Evolutionary conservation across 2,329 filamentous ascomycete genomes (phyloP), one percentile per base, ranked within the genome.

Genomic region (Colletotrichum sp.): DNA sequence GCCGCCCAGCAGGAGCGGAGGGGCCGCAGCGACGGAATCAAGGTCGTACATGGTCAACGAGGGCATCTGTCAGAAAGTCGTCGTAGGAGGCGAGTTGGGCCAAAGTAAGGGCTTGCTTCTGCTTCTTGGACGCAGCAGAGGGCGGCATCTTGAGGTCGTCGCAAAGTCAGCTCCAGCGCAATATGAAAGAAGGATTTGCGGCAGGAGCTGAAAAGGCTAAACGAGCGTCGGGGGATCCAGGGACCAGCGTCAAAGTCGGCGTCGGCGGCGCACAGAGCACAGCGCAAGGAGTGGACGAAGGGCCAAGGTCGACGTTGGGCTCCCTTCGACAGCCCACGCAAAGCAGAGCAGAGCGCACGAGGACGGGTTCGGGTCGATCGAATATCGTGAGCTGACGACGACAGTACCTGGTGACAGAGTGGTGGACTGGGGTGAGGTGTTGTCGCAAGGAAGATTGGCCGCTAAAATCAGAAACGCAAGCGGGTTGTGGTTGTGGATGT

Each of bases 1-100:
- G 52, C 48, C 24, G 34, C 30, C 65, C 48, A 48, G 36, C 32
- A 15, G 43, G 18, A 32, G 21, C 26, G 38, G 43, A 52, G 43
- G 43, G 43, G n/a, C 43, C 12, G 43, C 43, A 21, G 43, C 10
- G 43, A 52, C 43, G 43, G n/a, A n/a, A 34, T 15, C 28, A 26
- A 26, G 90, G 6, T 38, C 94, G 86, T 90, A 98, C 96, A 87
- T 96, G 95, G 85, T 99, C 97, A 76, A 99, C 93, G 69, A 99
- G 92, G 79, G 95, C 94, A 90, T 99, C 97, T 9, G 97, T 99
- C 77, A 98, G 89, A 78, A 98, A 93, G 85, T 99, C 97, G 86
- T 99, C 97, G 87, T 98, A 98, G 66, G 94, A 94, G 36, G 96
- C 94, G 81, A 99, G 88, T 88, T 98, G 96, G 76, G 93, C 93